These are phyloP conservation scores for Globisporangium iwayamae DNA, from an alignment of 352 stramenopile genomes.

Conservation along the genomic window DNA sequence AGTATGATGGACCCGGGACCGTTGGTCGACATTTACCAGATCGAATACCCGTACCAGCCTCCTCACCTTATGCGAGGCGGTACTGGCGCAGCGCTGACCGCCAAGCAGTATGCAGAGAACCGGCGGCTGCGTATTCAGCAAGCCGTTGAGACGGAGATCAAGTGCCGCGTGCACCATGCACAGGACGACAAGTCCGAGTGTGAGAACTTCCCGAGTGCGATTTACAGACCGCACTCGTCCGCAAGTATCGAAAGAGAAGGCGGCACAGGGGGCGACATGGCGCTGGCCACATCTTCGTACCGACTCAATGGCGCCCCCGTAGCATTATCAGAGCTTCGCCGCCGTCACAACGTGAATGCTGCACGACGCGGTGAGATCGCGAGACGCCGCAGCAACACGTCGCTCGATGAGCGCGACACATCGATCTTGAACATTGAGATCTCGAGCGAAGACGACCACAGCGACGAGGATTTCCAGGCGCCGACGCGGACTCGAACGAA, in stretches of 20 bases:
- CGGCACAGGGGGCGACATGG: constrained; percentile 15
- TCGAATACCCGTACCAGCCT: constrained; percentile 73
- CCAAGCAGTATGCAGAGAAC: constrained; percentile 59
- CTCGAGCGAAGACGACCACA: constrained; percentile 83
- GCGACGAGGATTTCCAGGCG: constrained; percentile 84
- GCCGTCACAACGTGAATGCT: constrained; percentile 28
- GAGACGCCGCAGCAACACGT: constrained; percentile 32
- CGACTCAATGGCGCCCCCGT: constrained; percentile 72
- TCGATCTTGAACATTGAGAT: constrained; percentile 83
- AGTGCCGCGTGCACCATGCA: constrained; percentile 51
- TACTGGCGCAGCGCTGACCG: constrained; percentile 11
- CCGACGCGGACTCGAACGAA: constrained; percentile 24
- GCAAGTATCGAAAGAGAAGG: neutral
- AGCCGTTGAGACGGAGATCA: constrained; percentile 58
- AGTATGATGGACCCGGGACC: constrained; percentile 82
- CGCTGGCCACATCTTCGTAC: constrained; percentile 47
- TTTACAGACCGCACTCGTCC: constrained; percentile 22
- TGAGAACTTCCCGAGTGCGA: constrained; percentile 46
- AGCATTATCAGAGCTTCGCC: constrained; percentile 60
- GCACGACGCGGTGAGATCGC: constrained; percentile 18
- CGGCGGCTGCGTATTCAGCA: constrained; percentile 60
- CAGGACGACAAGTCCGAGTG: constrained; percentile 43
- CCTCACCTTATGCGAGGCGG: constrained; percentile 34
- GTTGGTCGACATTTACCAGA: constrained; percentile 70
- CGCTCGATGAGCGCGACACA: constrained; percentile 76